phyloP scores from a whole-genome alignment of 495 filamentous ascomycete species.

The Xylaria scruposa region DNA sequence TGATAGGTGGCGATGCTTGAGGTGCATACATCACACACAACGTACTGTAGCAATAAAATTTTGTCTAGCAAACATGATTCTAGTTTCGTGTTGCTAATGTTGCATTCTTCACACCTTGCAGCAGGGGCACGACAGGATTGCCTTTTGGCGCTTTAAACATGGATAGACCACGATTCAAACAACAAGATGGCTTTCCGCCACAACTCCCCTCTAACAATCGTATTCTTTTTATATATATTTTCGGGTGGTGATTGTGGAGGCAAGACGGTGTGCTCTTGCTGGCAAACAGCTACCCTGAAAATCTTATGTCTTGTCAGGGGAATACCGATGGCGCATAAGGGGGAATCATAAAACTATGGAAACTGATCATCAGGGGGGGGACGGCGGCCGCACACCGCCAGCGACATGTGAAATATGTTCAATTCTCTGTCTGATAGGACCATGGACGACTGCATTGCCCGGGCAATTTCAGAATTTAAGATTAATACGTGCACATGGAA shows the following conservation, averaged over 20 bases:
- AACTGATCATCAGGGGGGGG: conserved; percentile 24
- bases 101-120: neutral
- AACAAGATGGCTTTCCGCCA: neutral
- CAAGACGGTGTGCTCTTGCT: neutral
- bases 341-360: conserved; percentile 9
- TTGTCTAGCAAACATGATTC: neutral
- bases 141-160: no score
- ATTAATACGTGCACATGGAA: conserved; percentile 19
- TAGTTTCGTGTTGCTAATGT: neutral
- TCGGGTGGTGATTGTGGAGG: neutral
- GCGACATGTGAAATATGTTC: conserved; percentile 9
- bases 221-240: neutral
- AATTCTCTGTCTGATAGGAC: conserved; percentile 5
- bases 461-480: conserved; percentile 25
- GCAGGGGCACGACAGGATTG: no score
- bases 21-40: neutral
- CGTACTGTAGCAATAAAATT: neutral
- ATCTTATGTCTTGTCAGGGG: conserved; percentile 7
- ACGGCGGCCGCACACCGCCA: conserved; percentile 18
- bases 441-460: conserved; percentile 11
- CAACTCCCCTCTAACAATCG: neutral
- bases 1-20: neutral
- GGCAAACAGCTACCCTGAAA: neutral
- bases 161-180: neutral
- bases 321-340: neutral